These are phyloP conservation scores for Cairneyella variabilis DNA, from an alignment of 495 filamentous ascomycete species.

Conservation along the genomic window DNA sequence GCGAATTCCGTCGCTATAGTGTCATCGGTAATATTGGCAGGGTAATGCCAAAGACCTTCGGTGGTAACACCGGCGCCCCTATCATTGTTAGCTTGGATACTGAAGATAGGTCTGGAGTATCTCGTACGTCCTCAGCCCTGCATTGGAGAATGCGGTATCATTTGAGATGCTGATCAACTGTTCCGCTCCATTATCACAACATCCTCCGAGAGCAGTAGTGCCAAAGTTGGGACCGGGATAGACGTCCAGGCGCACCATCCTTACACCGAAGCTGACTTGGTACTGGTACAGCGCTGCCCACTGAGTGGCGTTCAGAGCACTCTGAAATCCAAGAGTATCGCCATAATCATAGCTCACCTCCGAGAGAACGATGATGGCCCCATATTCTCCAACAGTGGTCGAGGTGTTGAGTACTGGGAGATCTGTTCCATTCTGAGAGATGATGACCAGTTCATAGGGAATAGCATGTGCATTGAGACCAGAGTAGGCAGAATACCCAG, in stretches of 20 bases:
- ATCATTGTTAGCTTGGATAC: no score
- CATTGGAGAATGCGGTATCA: conserved; percentile 42
- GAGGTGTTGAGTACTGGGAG: conserved; percentile 49
- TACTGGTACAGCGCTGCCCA: conserved; percentile 55
- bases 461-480: conserved; percentile 60
- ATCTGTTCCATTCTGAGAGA: conserved; percentile 45
- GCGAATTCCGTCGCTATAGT: conserved; percentile 51
- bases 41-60: conserved; percentile 52
- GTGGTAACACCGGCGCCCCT: conserved; percentile 41
- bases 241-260: conserved; percentile 58
- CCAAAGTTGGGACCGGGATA: conserved; percentile 54
- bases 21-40: conserved; percentile 49
- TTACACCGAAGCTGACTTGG: conserved; percentile 51
- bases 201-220: conserved; percentile 36
- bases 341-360: conserved; percentile 55
- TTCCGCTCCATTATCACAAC: conserved; percentile 47
- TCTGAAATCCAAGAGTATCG: conserved; percentile 36
- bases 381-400: conserved; percentile 47
- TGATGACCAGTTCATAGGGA: conserved; percentile 50
- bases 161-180: conserved; percentile 49
- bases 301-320: conserved; percentile 52
- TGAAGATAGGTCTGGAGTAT: no score
- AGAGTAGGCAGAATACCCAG: conserved; percentile 41
- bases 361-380: conserved; percentile 52
- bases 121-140: no score